Base-by-base conservation (phyloP, 257 asterid genomes). In the Verbena officinalis region DNA sequence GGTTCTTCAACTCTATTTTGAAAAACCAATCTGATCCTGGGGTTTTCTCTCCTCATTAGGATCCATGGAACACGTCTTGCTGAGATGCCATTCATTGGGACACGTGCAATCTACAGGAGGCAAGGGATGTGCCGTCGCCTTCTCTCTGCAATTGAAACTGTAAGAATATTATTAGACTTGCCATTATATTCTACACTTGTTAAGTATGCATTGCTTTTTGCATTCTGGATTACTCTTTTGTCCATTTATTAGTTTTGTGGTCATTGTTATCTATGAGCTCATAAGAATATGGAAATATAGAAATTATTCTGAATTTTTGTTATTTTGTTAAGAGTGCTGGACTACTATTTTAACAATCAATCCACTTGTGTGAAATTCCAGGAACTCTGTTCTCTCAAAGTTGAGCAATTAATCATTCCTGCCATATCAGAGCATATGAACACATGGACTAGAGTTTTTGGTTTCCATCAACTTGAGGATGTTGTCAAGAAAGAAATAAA, bases 71-170 rank as follows among this genome's bases (percentile, higher is more conserved):
- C 77, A 15, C 76, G 80, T 76, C 81, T 91, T 59, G 96, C 96
- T 63, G 98, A 91, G 81, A 91, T 91, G 98, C 96, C 98, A 27
- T 91, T 88, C 70, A 91, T 91, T 58, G 98, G 91, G 60, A 88
- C 96, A 45, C 95, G 98, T 54, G 79, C 73, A 53, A 80, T 84
- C 68, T 88, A 88, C 78, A 83, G 98, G 70, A 88, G 91, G 72
- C 96, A 91, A 76, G 98, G 98, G 76, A 91, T 91, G 96, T 91
- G 96, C 81, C 84, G 90, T 13, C 90, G 95, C 58, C 84, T 91
- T 67, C 74, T 91, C 14, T 75, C 86, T 67, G 89, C 94, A 65
- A 81, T 91, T 81, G 98, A 91, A 78, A 71, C 72, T 44, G 98
- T 91, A 84, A 62, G 76, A 36, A 56, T 44, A 50, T 62, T 43